Percentiles rank a stretch among this genome's conserved stretches.
Conservation (phyloP, 768 basidiomycete genomes). For the Suillus bovinus region DNA sequence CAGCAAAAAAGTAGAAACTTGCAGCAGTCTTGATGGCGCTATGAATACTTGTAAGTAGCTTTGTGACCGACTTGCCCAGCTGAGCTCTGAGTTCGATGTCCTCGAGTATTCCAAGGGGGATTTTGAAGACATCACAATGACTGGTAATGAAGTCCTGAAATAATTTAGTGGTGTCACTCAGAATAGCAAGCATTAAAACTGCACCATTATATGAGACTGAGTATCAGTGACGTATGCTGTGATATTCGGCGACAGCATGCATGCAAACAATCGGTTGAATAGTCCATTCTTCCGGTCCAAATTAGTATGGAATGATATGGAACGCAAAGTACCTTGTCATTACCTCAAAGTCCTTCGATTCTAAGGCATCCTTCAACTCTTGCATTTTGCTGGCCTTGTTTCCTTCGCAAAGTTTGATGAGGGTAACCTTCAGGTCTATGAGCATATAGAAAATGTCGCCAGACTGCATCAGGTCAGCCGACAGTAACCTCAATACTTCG, state of each 20-base stretch:
- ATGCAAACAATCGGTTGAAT: no score
- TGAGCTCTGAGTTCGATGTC: not conserved
- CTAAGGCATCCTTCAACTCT: no score
- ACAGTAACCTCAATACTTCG: not conserved
- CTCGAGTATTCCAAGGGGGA: slow-evolving; percentile 1
- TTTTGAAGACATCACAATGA: not conserved
- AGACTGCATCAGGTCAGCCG: slow-evolving; percentile 1
- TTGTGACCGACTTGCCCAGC: slow-evolving; percentile 10
- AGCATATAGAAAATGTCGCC: slow-evolving; percentile 2
- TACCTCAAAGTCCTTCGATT: no score
- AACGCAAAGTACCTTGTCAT: no score
- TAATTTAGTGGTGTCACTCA: not conserved
- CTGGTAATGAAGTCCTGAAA: slow-evolving; percentile 9
- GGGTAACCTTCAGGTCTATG: slow-evolving; percentile 2
- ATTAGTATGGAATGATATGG: no score
- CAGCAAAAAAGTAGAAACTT: not conserved
- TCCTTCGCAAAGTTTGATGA: not conserved
- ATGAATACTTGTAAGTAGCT: not conserved
- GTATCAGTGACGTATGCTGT: no score
- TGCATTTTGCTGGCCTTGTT: no score
- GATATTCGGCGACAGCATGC: no score
- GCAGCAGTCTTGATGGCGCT: slow-evolving; percentile 4
- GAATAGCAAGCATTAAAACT: no score
- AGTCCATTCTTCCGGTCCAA: no score
- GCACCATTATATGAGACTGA: no score